Percentiles rank a stretch among this genome's conserved stretches.
phyloP scores from a whole-genome alignment of 164 flowering plant species.

The Houttuynia cordata region DNA sequence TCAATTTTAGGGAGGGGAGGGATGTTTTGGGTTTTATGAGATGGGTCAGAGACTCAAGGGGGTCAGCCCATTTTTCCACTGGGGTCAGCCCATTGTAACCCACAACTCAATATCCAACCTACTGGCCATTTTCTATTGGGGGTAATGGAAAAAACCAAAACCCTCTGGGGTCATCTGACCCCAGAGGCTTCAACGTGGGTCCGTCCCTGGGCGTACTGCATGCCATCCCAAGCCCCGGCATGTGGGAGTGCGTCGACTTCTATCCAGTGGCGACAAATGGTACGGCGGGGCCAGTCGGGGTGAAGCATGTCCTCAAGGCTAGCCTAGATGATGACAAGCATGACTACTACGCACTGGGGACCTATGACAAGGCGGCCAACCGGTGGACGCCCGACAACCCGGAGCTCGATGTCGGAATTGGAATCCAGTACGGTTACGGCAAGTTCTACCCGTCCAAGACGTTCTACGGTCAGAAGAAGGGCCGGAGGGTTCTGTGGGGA shows the following conservation, averaged over 20 bases:
- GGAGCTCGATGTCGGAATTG: conserved; percentile 55
- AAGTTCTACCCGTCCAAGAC: conserved; percentile 75
- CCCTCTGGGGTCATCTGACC: no score
- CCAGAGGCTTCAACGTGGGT: no score
- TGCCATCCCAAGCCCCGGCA: conserved; percentile 58
- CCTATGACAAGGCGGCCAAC: conserved; percentile 24
- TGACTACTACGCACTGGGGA: conserved; percentile 75
- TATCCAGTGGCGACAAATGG: conserved; percentile 46
- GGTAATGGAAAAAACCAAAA: no score
- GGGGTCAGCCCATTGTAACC: no score
- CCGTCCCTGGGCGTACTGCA: no score
- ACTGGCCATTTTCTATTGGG: no score
- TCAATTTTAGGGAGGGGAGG: no score
- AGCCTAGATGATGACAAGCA: conserved; percentile 57
- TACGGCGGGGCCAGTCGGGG: conserved; percentile 34
- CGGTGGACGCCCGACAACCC: conserved; percentile 64
- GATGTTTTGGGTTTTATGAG: no score
- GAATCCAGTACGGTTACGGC: conserved; percentile 59
- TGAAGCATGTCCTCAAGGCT: conserved; percentile 72
- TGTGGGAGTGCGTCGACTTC: conserved; percentile 98
- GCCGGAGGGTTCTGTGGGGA: conserved; percentile 73
- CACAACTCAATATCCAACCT: no score
- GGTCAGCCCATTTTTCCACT: no score
- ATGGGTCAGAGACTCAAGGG: no score
- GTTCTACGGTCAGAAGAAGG: conserved; percentile 55